These are phyloP conservation scores for Pseudogymnoascus sp. DNA, from an alignment of 2,329 filamentous ascomycete species.

Conservation along the genomic window DNA sequence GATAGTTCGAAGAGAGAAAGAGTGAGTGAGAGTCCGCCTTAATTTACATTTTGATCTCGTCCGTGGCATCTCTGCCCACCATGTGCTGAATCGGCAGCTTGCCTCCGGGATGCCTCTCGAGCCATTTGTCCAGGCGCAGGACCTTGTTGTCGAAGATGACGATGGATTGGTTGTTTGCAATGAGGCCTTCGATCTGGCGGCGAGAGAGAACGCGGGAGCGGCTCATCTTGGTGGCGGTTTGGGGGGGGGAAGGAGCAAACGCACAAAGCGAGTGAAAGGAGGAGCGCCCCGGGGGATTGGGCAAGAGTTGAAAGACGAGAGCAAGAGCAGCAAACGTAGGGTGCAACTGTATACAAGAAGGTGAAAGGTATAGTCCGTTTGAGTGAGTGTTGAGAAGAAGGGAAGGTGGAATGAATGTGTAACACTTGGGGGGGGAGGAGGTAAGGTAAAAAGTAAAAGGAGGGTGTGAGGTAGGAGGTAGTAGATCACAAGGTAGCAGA, in stretches of 20 bases:
- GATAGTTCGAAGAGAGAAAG: not conserved
- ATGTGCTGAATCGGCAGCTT: conserved; percentile 87
- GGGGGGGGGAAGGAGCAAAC: not conserved
- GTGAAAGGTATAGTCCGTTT: not conserved
- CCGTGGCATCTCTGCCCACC: conserved; percentile 88
- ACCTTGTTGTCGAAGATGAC: conserved; percentile 77
- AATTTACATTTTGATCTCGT: conserved; percentile 82
- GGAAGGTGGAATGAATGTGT: not conserved
- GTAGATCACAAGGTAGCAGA: conserved; percentile 3
- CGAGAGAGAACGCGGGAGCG: conserved; percentile 40
- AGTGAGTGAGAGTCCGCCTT: conserved; percentile 15
- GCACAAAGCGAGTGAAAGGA: not conserved
- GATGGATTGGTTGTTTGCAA: conserved; percentile 72
- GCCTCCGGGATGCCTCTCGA: conserved; percentile 85
- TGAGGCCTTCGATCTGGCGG: conserved; percentile 68
- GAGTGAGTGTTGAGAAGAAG: not conserved
- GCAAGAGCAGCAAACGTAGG: not conserved
- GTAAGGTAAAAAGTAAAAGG: conserved; percentile 4
- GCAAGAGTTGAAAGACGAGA: not conserved
- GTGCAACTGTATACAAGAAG: not conserved
- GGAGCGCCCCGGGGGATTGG: not conserved
- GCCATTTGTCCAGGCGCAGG: conserved; percentile 81
- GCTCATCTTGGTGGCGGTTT: conserved; percentile 4
- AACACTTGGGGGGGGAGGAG: not conserved
- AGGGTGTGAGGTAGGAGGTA: not conserved